Base-by-base conservation (phyloP, 2,329 filamentous ascomycete genomes). In the Parastagonospora nodorum region DNA sequence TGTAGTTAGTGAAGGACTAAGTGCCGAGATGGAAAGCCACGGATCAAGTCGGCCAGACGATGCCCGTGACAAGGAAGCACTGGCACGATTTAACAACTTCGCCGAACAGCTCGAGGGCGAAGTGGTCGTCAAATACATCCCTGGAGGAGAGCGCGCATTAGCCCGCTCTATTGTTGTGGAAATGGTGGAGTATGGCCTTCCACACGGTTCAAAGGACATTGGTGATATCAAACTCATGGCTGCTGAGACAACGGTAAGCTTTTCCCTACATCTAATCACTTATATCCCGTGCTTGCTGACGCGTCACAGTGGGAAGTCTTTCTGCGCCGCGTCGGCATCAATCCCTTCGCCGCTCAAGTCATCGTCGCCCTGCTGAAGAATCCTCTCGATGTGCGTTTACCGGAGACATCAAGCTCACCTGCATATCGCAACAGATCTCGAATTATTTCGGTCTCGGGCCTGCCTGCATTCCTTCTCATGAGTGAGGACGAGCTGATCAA, bases 271-370 rank as follows among this genome's bases (percentile, higher is more conserved):
- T 31, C 10, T 30, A 15, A n/a, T 36, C 14, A 40, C 15, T 48
- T 5, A n/a, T 44, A 16, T 11, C 11, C 2, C 9, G 7, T 8
- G 4, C 12, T 28, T 37, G 35, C 50, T 58, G 32, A 64, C 38
- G 42, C 9, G 30, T 9, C 19, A 19, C 32, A 72, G 30, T 89
- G 85, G 85, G 89, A 92, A 67, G 39, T 84, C 8, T 88, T 89
- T 54, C 75, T 92, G 19, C 78, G 88, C 11, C 77, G 79, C 19
- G 80, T 81, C 1, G 89, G 89, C 0, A 69, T 91, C 66, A 92
- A 92, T 69, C 80, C 83, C 0, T 90, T 84, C 66, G 88, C 88
- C 2, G 88, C 89, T 2, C 88, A 91, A 66, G 77, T 78, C 8
- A 76, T 90, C 1, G 72, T 89, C 30, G 75, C 73, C 1, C 67